Evolutionary conservation across 2,329 filamentous ascomycete genomes (phyloP).

Genomic region (Coleophoma crateriformis): DNA sequence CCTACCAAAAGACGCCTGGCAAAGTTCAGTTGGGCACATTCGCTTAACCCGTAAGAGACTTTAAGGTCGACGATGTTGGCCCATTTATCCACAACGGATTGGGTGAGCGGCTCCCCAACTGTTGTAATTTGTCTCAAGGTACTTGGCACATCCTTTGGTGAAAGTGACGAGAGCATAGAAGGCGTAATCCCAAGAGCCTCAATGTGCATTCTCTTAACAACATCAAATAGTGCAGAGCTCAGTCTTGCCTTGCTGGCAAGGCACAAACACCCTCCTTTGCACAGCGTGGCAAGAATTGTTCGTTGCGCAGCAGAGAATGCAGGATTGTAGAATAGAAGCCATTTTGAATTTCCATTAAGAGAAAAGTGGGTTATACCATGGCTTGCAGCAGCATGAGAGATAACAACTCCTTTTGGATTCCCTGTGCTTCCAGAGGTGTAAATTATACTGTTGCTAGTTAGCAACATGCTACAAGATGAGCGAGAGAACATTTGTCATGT

Average conservation of each 20-base stretch:
- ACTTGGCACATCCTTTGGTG: not conserved
- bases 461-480: not conserved
- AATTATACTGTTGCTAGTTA: not conserved
- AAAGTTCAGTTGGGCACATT: not conserved
- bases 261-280: not conserved
- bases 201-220: not conserved
- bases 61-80: not conserved
- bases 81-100: not conserved
- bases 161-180: not conserved
- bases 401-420: conserved; percentile 14
- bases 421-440: conserved; percentile 10
- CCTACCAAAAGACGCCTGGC: not conserved
- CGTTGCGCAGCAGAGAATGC: conserved; percentile 35
- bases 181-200: not conserved
- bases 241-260: not conserved
- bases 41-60: not conserved
- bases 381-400: conserved; percentile 9
- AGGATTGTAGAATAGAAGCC: conserved; percentile 31
- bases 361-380: conserved; percentile 22
- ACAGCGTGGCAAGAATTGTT: conserved; percentile 35
- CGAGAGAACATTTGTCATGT: not conserved
- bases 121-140: not conserved
- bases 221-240: not conserved
- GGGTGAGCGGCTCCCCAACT: not conserved
- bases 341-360: conserved; percentile 48